Evolutionary conservation across 108 stramenopile species (phyloP).

Genomic region (Asterionellopsis glacialis): DNA sequence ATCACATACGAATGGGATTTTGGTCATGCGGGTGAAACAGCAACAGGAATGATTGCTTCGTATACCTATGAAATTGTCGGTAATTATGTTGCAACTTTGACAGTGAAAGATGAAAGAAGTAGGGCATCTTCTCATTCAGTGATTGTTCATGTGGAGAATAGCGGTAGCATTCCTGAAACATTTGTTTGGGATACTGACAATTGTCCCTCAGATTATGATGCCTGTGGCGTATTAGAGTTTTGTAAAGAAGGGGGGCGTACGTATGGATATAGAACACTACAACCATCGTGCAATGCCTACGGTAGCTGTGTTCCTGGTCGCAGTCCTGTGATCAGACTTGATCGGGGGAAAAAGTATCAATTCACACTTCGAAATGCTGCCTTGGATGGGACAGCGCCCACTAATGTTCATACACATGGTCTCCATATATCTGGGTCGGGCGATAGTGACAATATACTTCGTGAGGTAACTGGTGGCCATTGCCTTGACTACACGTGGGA

Average conservation of each 20-base stretch:
- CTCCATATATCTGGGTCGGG: conserved; percentile 18
- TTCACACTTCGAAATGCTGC: conserved; percentile 7
- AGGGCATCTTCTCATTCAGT: too few relatives aligned
- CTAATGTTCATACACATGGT: conserved; percentile 25
- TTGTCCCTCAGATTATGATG: conserved; percentile 2
- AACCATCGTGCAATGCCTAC: neutral
- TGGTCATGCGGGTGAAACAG: conserved; percentile 10
- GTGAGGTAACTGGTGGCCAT: conserved; percentile 20
- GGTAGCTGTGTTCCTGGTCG: neutral
- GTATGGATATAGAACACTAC: conserved; percentile 2
- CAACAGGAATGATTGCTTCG: neutral
- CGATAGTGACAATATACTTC: conserved; percentile 22
- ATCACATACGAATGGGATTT: conserved; percentile 19
- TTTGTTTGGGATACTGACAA: neutral
- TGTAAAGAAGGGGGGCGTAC: neutral
- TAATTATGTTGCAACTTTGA: conserved; percentile 5
- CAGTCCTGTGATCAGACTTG: conserved; percentile 7
- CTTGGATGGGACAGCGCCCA: neutral
- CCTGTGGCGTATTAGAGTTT: conserved; percentile 13
- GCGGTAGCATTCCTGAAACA: too few relatives aligned
- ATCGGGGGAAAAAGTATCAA: conserved; percentile 8
- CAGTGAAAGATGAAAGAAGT: conserved; percentile 13
- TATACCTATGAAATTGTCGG: conserved; percentile 11
- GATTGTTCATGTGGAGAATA: neutral
- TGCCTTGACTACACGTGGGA: conserved; percentile 28